Base-by-base conservation (phyloP, 2,329 filamentous ascomycete genomes). In the Monosporascus sp. region DNA sequence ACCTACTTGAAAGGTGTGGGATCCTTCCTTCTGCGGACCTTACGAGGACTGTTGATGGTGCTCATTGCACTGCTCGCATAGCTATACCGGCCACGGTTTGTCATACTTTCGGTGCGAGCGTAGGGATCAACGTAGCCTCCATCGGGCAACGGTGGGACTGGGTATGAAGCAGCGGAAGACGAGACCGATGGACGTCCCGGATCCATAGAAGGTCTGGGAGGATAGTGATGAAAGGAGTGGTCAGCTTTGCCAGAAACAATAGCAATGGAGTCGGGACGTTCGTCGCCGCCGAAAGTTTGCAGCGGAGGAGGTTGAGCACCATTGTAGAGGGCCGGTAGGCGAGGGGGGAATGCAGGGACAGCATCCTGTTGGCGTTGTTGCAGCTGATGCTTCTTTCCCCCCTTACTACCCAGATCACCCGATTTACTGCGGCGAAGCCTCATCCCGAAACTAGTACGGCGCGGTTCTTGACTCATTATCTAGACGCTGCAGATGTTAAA, bases 1-100 rank as follows among this genome's bases (percentile, higher is more conserved):
- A 82, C 91, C 82, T 78, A 97, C 93, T 99, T 99, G 82, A 97
- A 96, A 1, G 94, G 91, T 11, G 93, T 97, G 8, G 94, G 94
- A 68, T 99, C 94, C 78, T 96, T 97, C 76, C 94, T 87, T 77
- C 93, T 88, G 64, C 94, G 86, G 61, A 97, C 87, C 68, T 92
- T 86, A 61, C 94, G 86, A 58, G 94, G 93, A 71, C 88, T 96
- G 76, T 96, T 96, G 75, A 96, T 85, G 55, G 90, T 88, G 77
- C 90, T 96, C 61, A 93, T 83, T 51, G 89, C 88, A 72, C 89
- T 95, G 75, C 89, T 96, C 53, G 93, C 91, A 74, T 97, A 97
- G 75, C 92, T 97, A 74, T 96, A 96, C 60, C 94, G 88, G 56
- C 93, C 91, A 63, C 94, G 91, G 72, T 97, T 87, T 63, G 93